Base-by-base conservation (phyloP, 352 stramenopile species). In the Phytophthora boehmeriae region DNA sequence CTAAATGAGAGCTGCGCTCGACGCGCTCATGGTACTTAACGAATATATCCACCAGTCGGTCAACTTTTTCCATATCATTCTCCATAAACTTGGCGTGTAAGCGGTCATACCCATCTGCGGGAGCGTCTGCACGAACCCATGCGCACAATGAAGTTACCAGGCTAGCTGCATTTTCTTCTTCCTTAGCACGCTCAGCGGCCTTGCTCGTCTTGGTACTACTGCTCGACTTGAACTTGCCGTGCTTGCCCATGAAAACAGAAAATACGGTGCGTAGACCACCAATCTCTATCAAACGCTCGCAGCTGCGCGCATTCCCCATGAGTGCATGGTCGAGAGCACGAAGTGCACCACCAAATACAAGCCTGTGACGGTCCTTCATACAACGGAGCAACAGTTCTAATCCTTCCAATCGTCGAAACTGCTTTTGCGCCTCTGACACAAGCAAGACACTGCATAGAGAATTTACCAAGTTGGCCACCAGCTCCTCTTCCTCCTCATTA, bases 381-480 rank as follows among this genome's bases (percentile, higher is more conserved):
- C 89, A 98, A 4, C 93, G 80, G 27, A 98, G 71, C 66, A 98
- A 83, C 19, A 99, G 78, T 70, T 99, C 93, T 11, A 98, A 75
- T 4, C 95, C 95, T 80, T 99, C 89, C 9, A 91, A 47, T 2
- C 61, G 71, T 0, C 83, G 80, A 56, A 89, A 90, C 9, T 80
- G 78, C 32, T 62, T 61, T 56, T 92, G 80, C 14, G 76, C 78
- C 20, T 70, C 57, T 0, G 66, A 54, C 2, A 83, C 51, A 49
- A 75, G 68, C 62, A 98, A 62, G 22, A 86, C 80, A 16, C 92
- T 93, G 59, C 83, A 93, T 8, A 98, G 69, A 32, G 78, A 56
- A 61, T 97, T 86, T 63, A 98, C 93, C 14, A 97, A 63, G 65
- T 99, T 99, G 53, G 98, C 90, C 1, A 98, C 75, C 16, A 95